phyloP scores from a whole-genome alignment of 305 asterid genomes.

The Fraxinus greggii region DNA sequence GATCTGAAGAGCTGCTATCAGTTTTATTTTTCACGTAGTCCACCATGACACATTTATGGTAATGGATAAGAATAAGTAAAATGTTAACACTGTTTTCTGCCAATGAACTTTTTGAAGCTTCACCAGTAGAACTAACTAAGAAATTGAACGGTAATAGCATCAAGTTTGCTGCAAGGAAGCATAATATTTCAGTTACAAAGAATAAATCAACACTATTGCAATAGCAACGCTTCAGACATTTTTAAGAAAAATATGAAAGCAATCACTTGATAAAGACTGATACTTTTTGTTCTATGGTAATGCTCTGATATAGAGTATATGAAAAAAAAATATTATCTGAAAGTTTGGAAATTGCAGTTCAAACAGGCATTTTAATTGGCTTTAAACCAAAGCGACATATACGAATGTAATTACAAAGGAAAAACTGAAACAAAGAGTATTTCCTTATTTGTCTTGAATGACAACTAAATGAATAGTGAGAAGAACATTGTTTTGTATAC shows the following conservation, averaged over 20 bases:
- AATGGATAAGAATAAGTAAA: constrained; percentile 70
- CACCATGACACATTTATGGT: constrained; percentile 57
- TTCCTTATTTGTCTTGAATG: neutral
- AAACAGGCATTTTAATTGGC: neutral
- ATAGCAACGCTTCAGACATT: neutral
- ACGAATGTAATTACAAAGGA: neutral
- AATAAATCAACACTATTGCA: neutral
- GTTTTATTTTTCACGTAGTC: constrained; percentile 56
- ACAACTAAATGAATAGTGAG: neutral
- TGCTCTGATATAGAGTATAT: neutral
- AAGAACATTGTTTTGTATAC: neutral
- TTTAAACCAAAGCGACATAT: neutral
- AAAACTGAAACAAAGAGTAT: neutral
- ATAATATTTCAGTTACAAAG: constrained; percentile 23
- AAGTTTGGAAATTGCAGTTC: neutral
- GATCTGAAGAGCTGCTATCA: constrained; percentile 43
- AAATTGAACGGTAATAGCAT: constrained; percentile 71
- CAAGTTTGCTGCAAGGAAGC: constrained; percentile 72
- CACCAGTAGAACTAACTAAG: constrained; percentile 71
- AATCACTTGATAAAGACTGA: neutral
- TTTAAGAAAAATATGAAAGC: neutral
- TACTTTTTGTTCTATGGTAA: neutral
- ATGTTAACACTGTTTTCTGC: constrained; percentile 80
- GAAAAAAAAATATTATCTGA: neutral
- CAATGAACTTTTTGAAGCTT: constrained; percentile 64